Evolutionary conservation across 306 rosid genomes (phyloP).

Genomic region (Ziziphus jujuba): DNA sequence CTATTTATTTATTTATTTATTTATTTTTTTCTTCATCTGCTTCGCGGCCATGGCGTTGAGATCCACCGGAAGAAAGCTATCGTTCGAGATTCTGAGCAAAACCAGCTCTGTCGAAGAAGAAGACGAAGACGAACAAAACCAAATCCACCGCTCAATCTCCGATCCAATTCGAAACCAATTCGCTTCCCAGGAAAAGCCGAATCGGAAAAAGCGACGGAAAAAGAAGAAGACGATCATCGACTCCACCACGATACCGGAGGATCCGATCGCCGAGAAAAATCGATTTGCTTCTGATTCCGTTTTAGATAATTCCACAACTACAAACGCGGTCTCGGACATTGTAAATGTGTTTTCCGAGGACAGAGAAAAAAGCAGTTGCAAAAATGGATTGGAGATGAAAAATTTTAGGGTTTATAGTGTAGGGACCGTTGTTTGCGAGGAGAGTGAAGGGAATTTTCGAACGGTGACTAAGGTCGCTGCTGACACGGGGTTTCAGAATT

Average conservation of each 20-base stretch:
- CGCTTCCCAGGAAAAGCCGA: constrained; percentile 15
- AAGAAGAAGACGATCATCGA: constrained; percentile 5
- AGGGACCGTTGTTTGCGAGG: constrained; percentile 44
- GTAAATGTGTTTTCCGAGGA: no score
- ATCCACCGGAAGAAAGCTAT: constrained; percentile 53
- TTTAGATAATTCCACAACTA: neutral
- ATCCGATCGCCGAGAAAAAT: constrained; percentile 23
- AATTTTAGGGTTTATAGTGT: constrained; percentile 18
- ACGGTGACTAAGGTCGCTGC: constrained; percentile 26
- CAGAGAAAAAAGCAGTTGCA: constrained; percentile 10
- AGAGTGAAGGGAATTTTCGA: constrained; percentile 33
- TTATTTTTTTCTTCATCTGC: neutral
- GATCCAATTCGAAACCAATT: constrained; percentile 32
- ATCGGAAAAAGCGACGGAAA: constrained; percentile 53
- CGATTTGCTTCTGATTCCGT: constrained; percentile 9
- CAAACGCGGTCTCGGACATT: neutral
- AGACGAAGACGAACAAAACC: constrained; percentile 37
- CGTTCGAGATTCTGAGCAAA: constrained; percentile 67
- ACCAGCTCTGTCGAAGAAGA: constrained; percentile 36
- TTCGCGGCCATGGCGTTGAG: constrained; percentile 58
- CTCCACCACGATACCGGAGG: constrained; percentile 42
- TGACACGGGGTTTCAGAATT: constrained; percentile 37
- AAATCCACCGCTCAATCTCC: constrained; percentile 26
- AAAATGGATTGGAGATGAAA: constrained; percentile 46
- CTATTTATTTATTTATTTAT: neutral